These are phyloP conservation scores for Blastobotrys illinoisensis DNA, from an alignment of 1,139 yeast species.

Conservation along the genomic window DNA sequence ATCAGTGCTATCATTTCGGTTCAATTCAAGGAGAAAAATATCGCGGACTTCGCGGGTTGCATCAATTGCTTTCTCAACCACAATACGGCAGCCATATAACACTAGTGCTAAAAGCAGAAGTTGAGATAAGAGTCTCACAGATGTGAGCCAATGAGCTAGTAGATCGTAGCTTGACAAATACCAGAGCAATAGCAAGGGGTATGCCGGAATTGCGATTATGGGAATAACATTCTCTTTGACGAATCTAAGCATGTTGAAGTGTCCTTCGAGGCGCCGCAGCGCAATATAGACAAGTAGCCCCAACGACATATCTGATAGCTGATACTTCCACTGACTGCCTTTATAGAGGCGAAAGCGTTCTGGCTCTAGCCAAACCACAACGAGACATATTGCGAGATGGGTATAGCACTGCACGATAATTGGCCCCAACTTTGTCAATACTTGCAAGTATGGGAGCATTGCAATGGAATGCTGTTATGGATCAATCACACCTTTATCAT, in stretches of 20 bases:
- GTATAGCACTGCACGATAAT: no score
- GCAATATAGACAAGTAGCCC: not conserved
- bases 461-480: no score
- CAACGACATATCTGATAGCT: not conserved
- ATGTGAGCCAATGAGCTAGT: not conserved
- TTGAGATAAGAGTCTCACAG: not conserved
- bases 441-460: no score
- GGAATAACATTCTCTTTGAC: not conserved
- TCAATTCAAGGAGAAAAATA: not conserved
- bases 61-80: not conserved
- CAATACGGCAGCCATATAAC: not conserved
- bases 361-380: not conserved
- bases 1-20: not conserved
- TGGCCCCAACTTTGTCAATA: no score
- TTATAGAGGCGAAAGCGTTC: not conserved
- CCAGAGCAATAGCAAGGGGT: not conserved
- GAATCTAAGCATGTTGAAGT: not conserved
- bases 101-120: not conserved
- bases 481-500: no score
- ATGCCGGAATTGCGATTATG: not conserved
- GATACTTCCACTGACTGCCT: not conserved
- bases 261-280: not conserved
- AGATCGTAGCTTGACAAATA: not conserved
- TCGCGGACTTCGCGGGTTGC: not conserved
- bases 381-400: not conserved